Base-by-base conservation (phyloP, 192 early-diverging fungal species). In the Ambispora gerdemannii region DNA sequence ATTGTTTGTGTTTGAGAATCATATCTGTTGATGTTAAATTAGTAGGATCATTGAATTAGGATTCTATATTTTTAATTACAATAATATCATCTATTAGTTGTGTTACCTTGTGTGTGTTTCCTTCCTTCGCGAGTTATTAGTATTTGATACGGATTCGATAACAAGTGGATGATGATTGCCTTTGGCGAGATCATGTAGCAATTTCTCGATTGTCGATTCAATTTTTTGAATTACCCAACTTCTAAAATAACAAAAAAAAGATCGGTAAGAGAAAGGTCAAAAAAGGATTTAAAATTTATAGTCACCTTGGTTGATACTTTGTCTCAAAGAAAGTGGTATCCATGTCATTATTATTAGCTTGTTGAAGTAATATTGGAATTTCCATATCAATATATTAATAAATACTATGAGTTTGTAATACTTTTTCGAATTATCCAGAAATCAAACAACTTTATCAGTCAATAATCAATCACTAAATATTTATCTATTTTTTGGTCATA, bases 151-250 rank as follows among this genome's bases (percentile, higher is more conserved):
- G 7, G 31, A 33, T 19, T 50, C 17, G 3, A 51, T 33, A n/a
- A 65, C 11, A 30, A 25, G 50, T 3, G 31, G 4, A n/a, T n/a
- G n/a, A n/a, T n/a, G n/a, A 33, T 20, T 10, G 20, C 50, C 32
- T 20, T 32, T 66, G 49, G 49, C 47, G 8, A 66, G 38, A 66
- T 52, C 49, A n/a, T 20, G 49, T 51, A 66, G 33, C 28, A 64
- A 30, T 62, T 62, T 62, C 36, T 62, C 60, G 0, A 62, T 62
- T 20, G 36, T 62, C 20, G 43, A 49, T 50, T 64, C 43, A 28
- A 64, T 64, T 50, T 27, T 50, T 64, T 28, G 24, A 35, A 62
- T 62, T 22, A 62, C 60, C 60, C 60, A 62, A 36, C 13, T 30
- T 62, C 60, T 62, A 36, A 6, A 32, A 30, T 7, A 32, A 32